Evolutionary conservation across 2,329 filamentous ascomycete species (phyloP).

Genomic region (Sordariomycetes sp.): DNA sequence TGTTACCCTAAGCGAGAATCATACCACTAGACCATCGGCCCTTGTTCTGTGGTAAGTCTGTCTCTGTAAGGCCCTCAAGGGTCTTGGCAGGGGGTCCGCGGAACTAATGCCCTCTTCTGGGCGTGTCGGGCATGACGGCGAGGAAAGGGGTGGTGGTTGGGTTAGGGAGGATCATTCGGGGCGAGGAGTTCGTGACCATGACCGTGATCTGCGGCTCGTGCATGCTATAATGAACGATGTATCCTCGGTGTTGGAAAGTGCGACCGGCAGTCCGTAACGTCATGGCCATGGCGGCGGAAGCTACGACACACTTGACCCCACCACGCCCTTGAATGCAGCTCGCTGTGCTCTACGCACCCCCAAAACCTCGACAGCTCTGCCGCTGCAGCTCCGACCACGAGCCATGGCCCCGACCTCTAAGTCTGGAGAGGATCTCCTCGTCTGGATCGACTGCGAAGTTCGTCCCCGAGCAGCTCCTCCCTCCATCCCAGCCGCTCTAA

Average conservation of each 20-base stretch:
- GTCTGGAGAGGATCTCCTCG: constrained; percentile 34
- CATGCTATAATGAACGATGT: no score
- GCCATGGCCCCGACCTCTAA: background rate
- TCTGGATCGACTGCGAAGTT: constrained; percentile 70
- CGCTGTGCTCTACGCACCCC: background rate
- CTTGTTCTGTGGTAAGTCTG: background rate
- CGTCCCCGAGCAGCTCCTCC: background rate
- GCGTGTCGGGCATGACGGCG: no score
- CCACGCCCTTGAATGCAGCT: background rate
- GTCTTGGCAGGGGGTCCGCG: background rate
- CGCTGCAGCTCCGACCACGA: background rate
- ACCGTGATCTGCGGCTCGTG: no score
- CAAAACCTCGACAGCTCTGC: background rate
- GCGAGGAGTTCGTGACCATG: no score
- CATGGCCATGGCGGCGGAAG: no score
- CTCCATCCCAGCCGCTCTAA: background rate
- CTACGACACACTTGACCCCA: no score
- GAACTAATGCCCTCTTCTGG: no score
- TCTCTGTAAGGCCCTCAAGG: background rate
- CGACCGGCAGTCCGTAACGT: no score
- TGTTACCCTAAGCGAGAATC: background rate
- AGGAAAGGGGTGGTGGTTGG: no score
- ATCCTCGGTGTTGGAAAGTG: no score
- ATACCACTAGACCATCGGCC: constrained; percentile 5
- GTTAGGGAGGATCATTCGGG: no score